Evolutionary conservation across 306 rosid genomes (phyloP).

Genomic region (Alnus glutinosa): DNA sequence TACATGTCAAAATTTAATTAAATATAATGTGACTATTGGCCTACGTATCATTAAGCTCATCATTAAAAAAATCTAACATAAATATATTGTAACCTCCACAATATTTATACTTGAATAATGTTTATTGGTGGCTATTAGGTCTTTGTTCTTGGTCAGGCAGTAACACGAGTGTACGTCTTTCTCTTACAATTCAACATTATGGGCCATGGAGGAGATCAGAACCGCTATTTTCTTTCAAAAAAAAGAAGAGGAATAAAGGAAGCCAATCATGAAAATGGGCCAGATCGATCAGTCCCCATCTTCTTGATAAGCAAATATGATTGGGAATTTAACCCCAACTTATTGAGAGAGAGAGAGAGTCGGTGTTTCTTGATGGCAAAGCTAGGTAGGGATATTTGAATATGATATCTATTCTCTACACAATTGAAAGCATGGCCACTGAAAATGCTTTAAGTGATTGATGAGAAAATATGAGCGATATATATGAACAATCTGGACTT

Average conservation of each 20-base stretch:
- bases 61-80: no score
- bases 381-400: no score
- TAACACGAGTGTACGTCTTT: neutral
- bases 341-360: neutral
- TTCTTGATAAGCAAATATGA: constrained; percentile 15
- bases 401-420: no score
- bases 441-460: neutral
- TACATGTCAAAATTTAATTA: no score
- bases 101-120: no score
- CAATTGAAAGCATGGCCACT: no score
- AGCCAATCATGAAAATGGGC: constrained; percentile 25
- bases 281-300: constrained; percentile 14
- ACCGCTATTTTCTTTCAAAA: neutral
- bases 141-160: neutral
- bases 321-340: neutral
- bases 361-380: no score
- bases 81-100: no score
- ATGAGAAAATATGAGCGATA: neutral
- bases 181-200: constrained; percentile 5
- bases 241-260: neutral
- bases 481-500: neutral
- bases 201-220: constrained; percentile 1
- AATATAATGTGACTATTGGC: no score
- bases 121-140: no score
- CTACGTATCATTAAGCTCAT: no score